phyloP scores from a whole-genome alignment of 148 eudicot species.

The Beta vulgaris region DNA sequence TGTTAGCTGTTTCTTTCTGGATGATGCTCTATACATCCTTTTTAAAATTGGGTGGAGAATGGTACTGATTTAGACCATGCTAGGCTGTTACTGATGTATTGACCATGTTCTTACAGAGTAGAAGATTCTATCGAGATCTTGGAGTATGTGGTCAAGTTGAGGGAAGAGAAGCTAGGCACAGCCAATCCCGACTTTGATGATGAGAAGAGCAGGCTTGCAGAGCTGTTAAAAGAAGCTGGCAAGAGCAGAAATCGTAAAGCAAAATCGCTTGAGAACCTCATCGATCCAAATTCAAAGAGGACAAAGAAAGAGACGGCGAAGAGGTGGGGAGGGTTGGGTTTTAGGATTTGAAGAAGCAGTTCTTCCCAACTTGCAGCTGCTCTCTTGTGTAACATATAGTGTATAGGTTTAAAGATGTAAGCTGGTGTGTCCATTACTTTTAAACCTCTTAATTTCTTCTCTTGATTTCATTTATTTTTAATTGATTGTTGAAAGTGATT shows the following conservation, averaged over 20 bases:
- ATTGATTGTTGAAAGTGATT: slow-evolving; percentile 23
- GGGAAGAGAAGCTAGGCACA: slow-evolving; percentile 98
- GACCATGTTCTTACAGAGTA: slow-evolving; percentile 46
- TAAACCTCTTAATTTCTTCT: slow-evolving; percentile 18
- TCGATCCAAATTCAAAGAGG: slow-evolving; percentile 82
- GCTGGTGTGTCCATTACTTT: slow-evolving; percentile 32
- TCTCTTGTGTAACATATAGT: slow-evolving; percentile 27
- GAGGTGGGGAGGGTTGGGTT: slow-evolving; percentile 86
- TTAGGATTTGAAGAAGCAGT: slow-evolving; percentile 52
- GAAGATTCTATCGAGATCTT: slow-evolving; percentile 97
- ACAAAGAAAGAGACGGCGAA: slow-evolving; percentile 78
- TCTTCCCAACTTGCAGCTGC: background rate
- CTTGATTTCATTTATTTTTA: slow-evolving; percentile 24
- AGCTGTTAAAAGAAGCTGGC: slow-evolving; percentile 93
- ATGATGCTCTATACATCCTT: slow-evolving; percentile 13
- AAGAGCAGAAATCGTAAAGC: slow-evolving; percentile 78
- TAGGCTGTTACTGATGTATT: slow-evolving; percentile 22
- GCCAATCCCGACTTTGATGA: slow-evolving; percentile 94
- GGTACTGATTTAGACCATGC: slow-evolving; percentile 19
- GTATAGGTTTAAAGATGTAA: slow-evolving; percentile 36
- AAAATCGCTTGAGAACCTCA: slow-evolving; percentile 86
- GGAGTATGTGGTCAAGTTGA: slow-evolving; percentile 91
- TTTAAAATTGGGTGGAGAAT: background rate
- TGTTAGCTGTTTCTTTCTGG: slow-evolving; percentile 15
- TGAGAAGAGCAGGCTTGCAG: slow-evolving; percentile 85